Evolutionary conservation across 2,329 filamentous ascomycete genomes (phyloP), one percentile per base, ranked within the genome.

Genomic region (Corynespora cassiicola): DNA sequence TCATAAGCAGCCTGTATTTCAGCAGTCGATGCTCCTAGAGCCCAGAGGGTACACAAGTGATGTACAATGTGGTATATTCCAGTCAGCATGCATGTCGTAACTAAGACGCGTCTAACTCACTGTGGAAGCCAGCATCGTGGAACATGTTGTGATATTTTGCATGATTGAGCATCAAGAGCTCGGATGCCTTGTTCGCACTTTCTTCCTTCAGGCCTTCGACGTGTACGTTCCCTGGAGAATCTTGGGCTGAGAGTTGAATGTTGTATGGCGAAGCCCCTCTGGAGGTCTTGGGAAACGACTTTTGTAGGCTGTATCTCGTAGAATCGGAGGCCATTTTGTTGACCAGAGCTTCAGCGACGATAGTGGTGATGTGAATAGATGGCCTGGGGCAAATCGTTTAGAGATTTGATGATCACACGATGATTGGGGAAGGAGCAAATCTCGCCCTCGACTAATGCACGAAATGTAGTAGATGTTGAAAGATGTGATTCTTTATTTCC

Each of bases 11-110:
- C 34, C 11, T 52, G 39, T 10, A 61, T 39, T 36, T 59, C 47
- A 7, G 22, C 16, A 10, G 45, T 31, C 1, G 42, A 43, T 11
- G 50, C 57, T 6, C 56, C 56, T 15, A 61, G 31, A 17, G 50
- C 46, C 17, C 39, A 56, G 6, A 59, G 26, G 6, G 54, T 39
- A 6, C 54, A 39, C 2, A 59, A 21, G 36, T 61, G 57, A 33
- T 61, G 57, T 5, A 59, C 47, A n/a, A 59, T 58, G 26, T 61
- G 57, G 26, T 61, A 52, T 59, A 21, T 15, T 23, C n/a, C 11
- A 28, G 9, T 26, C 2, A 26, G 24, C n/a, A n/a, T n/a, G n/a
- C n/a, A n/a, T n/a, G n/a, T n/a, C n/a, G n/a, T n/a, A n/a, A n/a
- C n/a, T n/a, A n/a, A 7, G 11, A 7, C 24, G 15, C 3, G 16